Percentiles rank a stretch among this genome's conserved stretches.
These are phyloP conservation scores for Monosporozyma aerobia DNA, from an alignment of 805 yeast genomes.

Conservation along the genomic window DNA sequence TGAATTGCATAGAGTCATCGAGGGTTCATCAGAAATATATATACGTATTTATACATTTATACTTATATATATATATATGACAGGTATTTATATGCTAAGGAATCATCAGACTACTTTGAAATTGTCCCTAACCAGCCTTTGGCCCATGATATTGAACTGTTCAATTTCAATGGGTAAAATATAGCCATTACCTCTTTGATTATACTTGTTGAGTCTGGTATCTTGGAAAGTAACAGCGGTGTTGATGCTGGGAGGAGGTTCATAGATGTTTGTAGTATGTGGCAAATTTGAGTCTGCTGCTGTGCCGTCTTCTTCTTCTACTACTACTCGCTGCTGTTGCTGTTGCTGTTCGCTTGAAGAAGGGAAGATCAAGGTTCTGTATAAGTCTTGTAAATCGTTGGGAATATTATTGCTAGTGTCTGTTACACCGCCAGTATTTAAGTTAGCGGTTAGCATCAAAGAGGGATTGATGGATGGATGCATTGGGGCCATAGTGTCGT, in stretches of 20 bases:
- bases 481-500: background rate
- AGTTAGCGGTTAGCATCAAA: background rate
- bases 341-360: background rate
- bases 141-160: slow-evolving; percentile 17
- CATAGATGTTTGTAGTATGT: background rate
- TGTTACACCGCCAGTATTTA: background rate
- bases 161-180: slow-evolving; percentile 16
- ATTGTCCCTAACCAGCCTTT: slow-evolving; percentile 10
- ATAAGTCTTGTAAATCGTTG: background rate
- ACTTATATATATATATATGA: background rate
- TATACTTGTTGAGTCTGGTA: background rate
- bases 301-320: too few species aligned
- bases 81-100: background rate
- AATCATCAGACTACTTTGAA: slow-evolving; percentile 9
- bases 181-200: slow-evolving; percentile 8
- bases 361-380: background rate
- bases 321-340: background rate
- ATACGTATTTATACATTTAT: too few species aligned
- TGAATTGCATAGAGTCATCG: background rate
- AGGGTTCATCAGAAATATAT: background rate
- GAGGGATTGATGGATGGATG: background rate
- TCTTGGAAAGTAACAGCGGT: background rate
- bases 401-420: background rate
- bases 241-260: background rate
- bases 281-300: background rate